phyloP scores from a whole-genome alignment of 805 yeast genomes.

The Hanseniaspora vineae region DNA sequence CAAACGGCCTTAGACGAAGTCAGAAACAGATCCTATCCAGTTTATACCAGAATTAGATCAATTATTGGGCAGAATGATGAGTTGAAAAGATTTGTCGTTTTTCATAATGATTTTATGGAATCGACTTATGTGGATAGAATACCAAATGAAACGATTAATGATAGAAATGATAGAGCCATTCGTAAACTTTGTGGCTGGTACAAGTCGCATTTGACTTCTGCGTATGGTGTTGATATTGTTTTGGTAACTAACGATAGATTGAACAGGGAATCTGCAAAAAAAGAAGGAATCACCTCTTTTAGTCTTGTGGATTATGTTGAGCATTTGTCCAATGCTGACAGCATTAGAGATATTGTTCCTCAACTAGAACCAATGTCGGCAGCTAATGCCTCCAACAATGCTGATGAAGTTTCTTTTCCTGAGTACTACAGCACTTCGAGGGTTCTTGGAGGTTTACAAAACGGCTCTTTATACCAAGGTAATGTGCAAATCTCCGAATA shows the following conservation, averaged over 20 bases:
- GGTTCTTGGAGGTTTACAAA: slow-evolving; percentile 80
- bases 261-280: slow-evolving; percentile 44
- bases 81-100: slow-evolving; percentile 68
- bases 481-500: slow-evolving; percentile 67
- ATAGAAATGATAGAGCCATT: slow-evolving; percentile 84
- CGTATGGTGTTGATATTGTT: slow-evolving; percentile 31
- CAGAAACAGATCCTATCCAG: slow-evolving; percentile 72
- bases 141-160: slow-evolving; percentile 65
- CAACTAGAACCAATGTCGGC: slow-evolving; percentile 23
- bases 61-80: slow-evolving; percentile 39
- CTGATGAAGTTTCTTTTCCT: slow-evolving; percentile 46
- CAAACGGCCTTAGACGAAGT: slow-evolving; percentile 94
- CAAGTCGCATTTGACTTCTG: slow-evolving; percentile 41
- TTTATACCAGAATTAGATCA: slow-evolving; percentile 71
- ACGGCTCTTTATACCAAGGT: slow-evolving; percentile 83
- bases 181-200: slow-evolving; percentile 67
- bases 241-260: slow-evolving; percentile 69
- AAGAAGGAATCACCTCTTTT: slow-evolving; percentile 40
- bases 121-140: slow-evolving; percentile 53
- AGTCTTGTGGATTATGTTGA: slow-evolving; percentile 61
- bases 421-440: slow-evolving; percentile 73
- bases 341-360: slow-evolving; percentile 69
- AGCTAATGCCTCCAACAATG: slow-evolving; percentile 17
- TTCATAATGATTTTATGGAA: slow-evolving; percentile 81
- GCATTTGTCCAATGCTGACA: slow-evolving; percentile 55